These are phyloP conservation scores for Lophiotrema nucula DNA, from an alignment of 495 filamentous ascomycete genomes.

Conservation along the genomic window DNA sequence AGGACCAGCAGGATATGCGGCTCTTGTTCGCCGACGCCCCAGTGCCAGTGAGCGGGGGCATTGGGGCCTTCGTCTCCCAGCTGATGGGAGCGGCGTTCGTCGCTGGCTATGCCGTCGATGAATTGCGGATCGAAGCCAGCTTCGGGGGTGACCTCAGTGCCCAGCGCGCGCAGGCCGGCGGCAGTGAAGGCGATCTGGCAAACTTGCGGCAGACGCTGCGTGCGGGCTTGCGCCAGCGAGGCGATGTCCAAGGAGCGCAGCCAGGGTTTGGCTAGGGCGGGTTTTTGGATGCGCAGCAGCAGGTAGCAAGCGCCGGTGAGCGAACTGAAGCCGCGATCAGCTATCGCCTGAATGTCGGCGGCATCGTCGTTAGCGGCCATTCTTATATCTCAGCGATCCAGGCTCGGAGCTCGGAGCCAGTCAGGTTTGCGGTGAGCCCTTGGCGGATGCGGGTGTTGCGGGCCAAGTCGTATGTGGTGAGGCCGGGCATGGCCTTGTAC, in stretches of 20 bases:
- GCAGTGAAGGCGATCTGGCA: constrained; percentile 1
- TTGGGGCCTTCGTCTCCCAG: background rate
- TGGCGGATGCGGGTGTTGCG: constrained; percentile 2
- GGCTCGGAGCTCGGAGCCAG: constrained; percentile 1
- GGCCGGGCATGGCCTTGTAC: constrained; percentile 4
- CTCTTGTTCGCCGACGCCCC: constrained; percentile 1
- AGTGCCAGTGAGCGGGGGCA: constrained; percentile 1
- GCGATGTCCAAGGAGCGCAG: background rate
- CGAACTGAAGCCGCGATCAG: constrained; percentile 3
- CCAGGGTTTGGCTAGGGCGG: constrained; percentile 2
- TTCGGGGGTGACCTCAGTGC: constrained; percentile 3
- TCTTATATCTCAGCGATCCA: constrained; percentile 5
- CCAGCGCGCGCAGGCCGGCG: constrained; percentile 1
- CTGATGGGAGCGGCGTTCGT: constrained; percentile 4
- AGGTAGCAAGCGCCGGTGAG: constrained; percentile 1
- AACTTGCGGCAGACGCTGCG: constrained; percentile 3
- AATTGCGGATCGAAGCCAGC: constrained; percentile 1
- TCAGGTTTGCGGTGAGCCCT: constrained; percentile 4
- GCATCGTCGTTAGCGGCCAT: constrained; percentile 2
- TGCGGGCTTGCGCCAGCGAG: constrained; percentile 1
- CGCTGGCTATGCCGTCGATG: background rate
- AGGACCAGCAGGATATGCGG: constrained; percentile 3
- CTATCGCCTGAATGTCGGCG: constrained; percentile 4
- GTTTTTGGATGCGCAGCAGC: constrained; percentile 1
- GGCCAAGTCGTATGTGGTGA: constrained; percentile 3